Percentiles rank a stretch among this genome's conserved stretches.
These are phyloP conservation scores for Ailanthus altissimus DNA, from an alignment of 345 rosid species.

Conservation along the genomic window DNA sequence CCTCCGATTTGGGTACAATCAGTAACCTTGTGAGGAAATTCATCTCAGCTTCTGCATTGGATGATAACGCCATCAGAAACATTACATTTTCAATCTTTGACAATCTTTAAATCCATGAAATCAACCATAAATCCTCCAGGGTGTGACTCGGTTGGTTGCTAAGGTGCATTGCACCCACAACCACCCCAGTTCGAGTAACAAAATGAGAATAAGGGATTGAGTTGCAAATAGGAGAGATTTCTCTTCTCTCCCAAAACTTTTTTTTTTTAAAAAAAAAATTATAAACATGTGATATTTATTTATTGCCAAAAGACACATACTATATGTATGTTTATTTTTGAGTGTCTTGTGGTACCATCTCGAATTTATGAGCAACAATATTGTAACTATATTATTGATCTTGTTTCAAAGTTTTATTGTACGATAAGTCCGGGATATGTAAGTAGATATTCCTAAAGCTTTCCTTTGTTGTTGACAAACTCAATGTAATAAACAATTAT, in stretches of 20 bases:
- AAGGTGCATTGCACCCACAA: no score
- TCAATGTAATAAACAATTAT: no score
- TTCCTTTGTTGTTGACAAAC: no score
- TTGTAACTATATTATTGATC: background rate
- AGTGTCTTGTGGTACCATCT: slow-evolving; percentile 4
- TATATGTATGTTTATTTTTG: background rate
- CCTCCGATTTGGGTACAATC: slow-evolving; percentile 27
- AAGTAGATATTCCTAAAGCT: no score
- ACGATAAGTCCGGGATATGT: no score
- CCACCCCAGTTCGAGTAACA: no score
- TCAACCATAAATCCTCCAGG: no score
- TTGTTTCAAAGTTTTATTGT: background rate
- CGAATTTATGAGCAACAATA: slow-evolving; percentile 11
- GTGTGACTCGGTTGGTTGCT: no score
- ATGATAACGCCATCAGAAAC: slow-evolving; percentile 9
- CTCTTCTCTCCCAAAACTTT: no score
- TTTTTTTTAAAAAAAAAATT: no score
- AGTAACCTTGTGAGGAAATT: slow-evolving; percentile 35
- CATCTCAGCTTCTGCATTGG: slow-evolving; percentile 21
- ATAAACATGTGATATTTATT: background rate
- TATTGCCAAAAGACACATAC: background rate
- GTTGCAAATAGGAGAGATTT: no score
- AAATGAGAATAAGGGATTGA: no score
- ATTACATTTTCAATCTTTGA: slow-evolving; percentile 2
- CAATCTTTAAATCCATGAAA: slow-evolving; percentile 17